Base-by-base conservation (phyloP, 164 flowering plant species). In the Kingdonia uniflora region DNA sequence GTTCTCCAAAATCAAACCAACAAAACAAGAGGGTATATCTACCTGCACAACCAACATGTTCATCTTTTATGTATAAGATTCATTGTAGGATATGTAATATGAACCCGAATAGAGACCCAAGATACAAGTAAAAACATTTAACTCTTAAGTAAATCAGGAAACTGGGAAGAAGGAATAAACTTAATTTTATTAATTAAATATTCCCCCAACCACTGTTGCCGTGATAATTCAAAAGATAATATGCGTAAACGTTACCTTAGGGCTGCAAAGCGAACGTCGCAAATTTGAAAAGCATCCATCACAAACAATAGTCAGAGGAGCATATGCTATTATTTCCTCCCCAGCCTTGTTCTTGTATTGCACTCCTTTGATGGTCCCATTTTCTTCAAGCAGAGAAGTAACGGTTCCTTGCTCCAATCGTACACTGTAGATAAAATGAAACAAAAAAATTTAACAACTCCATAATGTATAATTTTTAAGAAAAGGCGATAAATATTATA, bases 221-320 rank as follows among this genome's bases (percentile, higher is more conserved):
- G n/a, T 22, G 19, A 37, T 7, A 16, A 17, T 17, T 33, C 1
- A 33, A 33, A 51, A 51, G 10, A 51, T 5, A 14, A 51, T 17
- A 12, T 17, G 12, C 23, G 11, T 14, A 40, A 45, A 6, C 22
- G 62, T 59, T 44, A 90, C 97, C 95, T 78, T 78, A 14, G 95
- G 85, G 6, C 45, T 64, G 70, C 95, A 87, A 52, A 87, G 91
- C 54, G 91, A 73, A 52, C 87, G 91, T 14, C 95, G 81, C 72
- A 90, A 68, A 64, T 90, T 90, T 59, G 97, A 90, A 65, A 84
- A 86, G 57, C 97, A 90, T 33, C 95, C 97, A 74, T 90, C 97
- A 55, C 97, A 90, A 13, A 90, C 92, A 59, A 90, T 68, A 14
- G 97, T 90, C 25, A 90, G 71, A 58, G 97, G 91, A 42, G 95